Conservation (phyloP, 2,329 filamentous ascomycete species). For the Leptosphaerulina australis region DNA sequence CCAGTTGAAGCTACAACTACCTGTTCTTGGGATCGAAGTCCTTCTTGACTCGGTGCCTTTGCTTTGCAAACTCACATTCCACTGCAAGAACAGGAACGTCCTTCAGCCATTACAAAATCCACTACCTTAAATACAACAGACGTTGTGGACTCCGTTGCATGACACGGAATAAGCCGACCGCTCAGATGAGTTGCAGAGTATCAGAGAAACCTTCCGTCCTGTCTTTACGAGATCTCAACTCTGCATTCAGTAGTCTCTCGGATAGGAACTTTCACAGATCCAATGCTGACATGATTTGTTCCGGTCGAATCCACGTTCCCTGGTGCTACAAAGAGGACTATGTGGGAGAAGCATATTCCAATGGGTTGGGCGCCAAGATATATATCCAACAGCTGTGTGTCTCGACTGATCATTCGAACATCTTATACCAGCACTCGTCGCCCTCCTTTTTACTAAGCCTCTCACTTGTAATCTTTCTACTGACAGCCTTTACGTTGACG, state of each 20-base stretch:
- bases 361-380: too few species aligned
- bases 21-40: neutral
- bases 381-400: too few species aligned
- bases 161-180: neutral
- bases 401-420: too few species aligned
- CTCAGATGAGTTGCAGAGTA: neutral
- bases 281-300: neutral
- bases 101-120: neutral
- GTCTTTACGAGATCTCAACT: neutral
- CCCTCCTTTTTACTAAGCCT: too few species aligned
- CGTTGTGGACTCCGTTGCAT: neutral
- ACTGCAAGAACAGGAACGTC: neutral
- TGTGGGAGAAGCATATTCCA: too few species aligned
- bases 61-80: neutral
- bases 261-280: neutral
- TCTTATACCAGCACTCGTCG: too few species aligned
- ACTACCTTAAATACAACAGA: neutral
- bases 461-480: too few species aligned
- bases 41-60: neutral
- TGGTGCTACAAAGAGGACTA: neutral
- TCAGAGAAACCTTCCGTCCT: neutral
- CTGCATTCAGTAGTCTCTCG: neutral
- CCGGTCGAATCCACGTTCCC: neutral
- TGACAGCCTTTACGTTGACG: too few species aligned
- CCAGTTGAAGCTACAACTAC: neutral